A percentile compares a stretch with the other conserved stretches of the same genome.
Evolutionary conservation across 345 rosid species (phyloP).

Genomic region (Salix arbutifolia): DNA sequence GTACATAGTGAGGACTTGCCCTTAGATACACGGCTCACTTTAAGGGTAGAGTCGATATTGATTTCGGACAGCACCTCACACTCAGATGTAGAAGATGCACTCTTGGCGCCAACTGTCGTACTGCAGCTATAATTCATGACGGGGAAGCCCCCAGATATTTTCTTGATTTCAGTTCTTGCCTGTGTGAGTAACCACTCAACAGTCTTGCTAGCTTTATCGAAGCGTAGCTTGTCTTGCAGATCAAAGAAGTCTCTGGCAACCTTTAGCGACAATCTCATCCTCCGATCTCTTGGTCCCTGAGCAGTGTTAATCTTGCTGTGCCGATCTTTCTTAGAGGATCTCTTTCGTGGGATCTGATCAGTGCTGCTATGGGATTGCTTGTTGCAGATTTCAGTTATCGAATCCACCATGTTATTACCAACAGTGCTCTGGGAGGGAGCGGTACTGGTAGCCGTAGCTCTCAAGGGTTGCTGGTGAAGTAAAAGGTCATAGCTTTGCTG

Average conservation of each 20-base stretch:
- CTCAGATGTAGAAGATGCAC: slow-evolving; percentile 46
- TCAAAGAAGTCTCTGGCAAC: slow-evolving; percentile 70
- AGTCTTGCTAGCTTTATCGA: slow-evolving; percentile 77
- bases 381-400: slow-evolving; percentile 4
- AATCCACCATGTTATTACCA: slow-evolving; percentile 20
- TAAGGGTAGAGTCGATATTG: slow-evolving; percentile 10
- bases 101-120: slow-evolving; percentile 5
- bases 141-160: slow-evolving; percentile 28
- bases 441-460: neutral
- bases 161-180: slow-evolving; percentile 53
- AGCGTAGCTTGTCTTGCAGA: slow-evolving; percentile 76
- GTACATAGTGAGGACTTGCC: slow-evolving; percentile 17
- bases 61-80: slow-evolving; percentile 38
- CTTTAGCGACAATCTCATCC: slow-evolving; percentile 77
- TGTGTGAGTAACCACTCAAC: slow-evolving; percentile 75
- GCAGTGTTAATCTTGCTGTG: slow-evolving; percentile 89
- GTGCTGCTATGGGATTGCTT: neutral
- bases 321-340: slow-evolving; percentile 55
- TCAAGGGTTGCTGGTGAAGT: slow-evolving; percentile 25
- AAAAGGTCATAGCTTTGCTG: slow-evolving; percentile 27
- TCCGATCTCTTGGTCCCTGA: slow-evolving; percentile 71
- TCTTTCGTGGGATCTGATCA: slow-evolving; percentile 25
- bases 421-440: neutral
- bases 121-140: slow-evolving; percentile 6
- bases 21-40: slow-evolving; percentile 14